Evolutionary conservation across 148 eudicot genomes (phyloP).

Genomic region (Diospyros kaki): DNA sequence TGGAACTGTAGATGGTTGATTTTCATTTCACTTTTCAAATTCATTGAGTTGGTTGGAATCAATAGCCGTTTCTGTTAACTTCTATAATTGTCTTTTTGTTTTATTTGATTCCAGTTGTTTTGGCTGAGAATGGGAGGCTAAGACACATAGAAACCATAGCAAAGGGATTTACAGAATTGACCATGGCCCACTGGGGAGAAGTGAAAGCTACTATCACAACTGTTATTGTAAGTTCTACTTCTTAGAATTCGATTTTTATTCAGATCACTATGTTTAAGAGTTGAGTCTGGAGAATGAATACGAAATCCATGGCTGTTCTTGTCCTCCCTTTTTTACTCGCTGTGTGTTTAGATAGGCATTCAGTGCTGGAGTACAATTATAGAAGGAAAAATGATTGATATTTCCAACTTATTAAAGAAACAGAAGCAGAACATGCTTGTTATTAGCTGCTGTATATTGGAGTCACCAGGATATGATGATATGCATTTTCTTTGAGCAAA

Average conservation of each 20-base stretch:
- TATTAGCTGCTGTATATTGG: no score
- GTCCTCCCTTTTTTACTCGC: no score
- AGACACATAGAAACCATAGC: slow-evolving; percentile 48
- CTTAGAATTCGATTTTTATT: slow-evolving; percentile 7
- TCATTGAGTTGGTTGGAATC: not conserved
- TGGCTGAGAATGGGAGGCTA: slow-evolving; percentile 86
- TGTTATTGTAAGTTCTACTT: slow-evolving; percentile 67
- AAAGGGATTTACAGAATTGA: slow-evolving; percentile 68
- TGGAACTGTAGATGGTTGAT: not conserved
- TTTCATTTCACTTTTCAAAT: not conserved
- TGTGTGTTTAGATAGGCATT: no score
- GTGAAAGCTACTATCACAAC: slow-evolving; percentile 69
- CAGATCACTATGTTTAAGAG: not conserved
- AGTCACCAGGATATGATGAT: no score
- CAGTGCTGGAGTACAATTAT: no score
- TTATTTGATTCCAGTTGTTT: slow-evolving; percentile 35
- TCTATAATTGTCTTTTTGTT: not conserved
- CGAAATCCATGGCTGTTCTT: no score
- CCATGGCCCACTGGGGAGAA: slow-evolving; percentile 92
- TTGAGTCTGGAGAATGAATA: no score
- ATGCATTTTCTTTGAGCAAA: no score
- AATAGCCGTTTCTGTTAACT: not conserved
- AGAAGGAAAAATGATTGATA: no score
- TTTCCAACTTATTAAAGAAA: no score
- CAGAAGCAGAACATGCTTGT: no score